These are phyloP conservation scores for Calonectria leucothoes DNA, from an alignment of 2,329 filamentous ascomycete species.

Conservation along the genomic window DNA sequence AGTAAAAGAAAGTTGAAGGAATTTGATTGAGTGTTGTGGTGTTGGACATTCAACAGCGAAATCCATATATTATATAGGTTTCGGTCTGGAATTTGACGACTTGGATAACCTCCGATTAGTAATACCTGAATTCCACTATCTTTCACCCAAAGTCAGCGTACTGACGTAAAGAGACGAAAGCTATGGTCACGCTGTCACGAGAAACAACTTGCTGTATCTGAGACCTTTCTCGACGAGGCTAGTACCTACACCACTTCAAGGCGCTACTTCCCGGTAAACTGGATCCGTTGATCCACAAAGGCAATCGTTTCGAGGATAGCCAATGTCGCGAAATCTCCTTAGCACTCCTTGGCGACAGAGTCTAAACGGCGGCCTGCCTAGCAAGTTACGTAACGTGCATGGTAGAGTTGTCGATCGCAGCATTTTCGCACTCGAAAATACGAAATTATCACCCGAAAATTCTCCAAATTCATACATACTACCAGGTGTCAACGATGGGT, in stretches of 20 bases:
- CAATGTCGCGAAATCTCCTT: background rate
- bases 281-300: background rate
- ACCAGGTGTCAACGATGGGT: background rate
- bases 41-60: no score
- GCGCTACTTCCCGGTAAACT: background rate
- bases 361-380: background rate
- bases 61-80: background rate
- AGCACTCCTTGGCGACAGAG: background rate
- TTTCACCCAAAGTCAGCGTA: no score
- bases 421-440: background rate
- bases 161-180: background rate
- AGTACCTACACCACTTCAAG: slow-evolving; percentile 1
- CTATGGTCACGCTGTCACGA: background rate
- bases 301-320: background rate
- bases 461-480: background rate
- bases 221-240: background rate
- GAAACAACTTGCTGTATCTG: background rate
- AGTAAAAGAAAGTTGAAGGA: background rate
- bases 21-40: background rate
- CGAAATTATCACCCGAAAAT: slow-evolving; percentile 3
- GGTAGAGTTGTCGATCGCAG: background rate
- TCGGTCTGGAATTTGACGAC: background rate
- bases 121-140: background rate
- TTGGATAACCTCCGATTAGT: background rate
- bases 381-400: background rate